phyloP scores from a whole-genome alignment of 257 asterid species.

The Solanum pimpinellifolium region DNA sequence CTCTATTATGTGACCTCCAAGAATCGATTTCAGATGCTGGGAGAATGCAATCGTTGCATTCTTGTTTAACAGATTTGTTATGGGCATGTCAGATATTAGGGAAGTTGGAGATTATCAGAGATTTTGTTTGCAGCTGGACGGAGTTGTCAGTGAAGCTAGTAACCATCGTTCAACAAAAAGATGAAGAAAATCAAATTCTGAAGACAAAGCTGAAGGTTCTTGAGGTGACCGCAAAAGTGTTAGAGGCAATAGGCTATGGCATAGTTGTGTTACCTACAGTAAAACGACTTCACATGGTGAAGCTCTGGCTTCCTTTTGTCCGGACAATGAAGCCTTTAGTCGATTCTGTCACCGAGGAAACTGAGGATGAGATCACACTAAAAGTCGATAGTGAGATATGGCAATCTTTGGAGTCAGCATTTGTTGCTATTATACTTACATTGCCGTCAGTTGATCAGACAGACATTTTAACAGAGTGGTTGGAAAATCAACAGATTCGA shows the following conservation, averaged over 20 bases:
- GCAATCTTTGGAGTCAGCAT: slow-evolving; percentile 70
- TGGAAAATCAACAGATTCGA: slow-evolving; percentile 33
- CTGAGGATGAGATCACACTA: slow-evolving; percentile 25
- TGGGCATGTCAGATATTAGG: slow-evolving; percentile 68
- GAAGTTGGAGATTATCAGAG: slow-evolving; percentile 47
- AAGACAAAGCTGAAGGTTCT: slow-evolving; percentile 39
- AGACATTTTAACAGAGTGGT: slow-evolving; percentile 64
- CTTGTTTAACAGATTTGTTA: slow-evolving; percentile 39
- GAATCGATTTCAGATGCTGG: slow-evolving; percentile 20
- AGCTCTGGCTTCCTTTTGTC: slow-evolving; percentile 61
- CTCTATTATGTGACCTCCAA: slow-evolving; percentile 27
- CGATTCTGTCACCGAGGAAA: slow-evolving; percentile 28
- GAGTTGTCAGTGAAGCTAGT: slow-evolving; percentile 41
- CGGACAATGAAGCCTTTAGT: slow-evolving; percentile 37
- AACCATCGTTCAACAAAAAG: slow-evolving; percentile 23
- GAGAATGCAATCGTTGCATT: slow-evolving; percentile 23
- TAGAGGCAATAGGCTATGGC: slow-evolving; percentile 57
- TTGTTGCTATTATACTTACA: slow-evolving; percentile 58
- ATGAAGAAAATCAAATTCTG: slow-evolving; percentile 4
- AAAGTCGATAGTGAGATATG: slow-evolving; percentile 57
- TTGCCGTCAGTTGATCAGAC: slow-evolving; percentile 75
- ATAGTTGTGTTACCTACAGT: slow-evolving; percentile 35
- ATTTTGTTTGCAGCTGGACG: slow-evolving; percentile 47
- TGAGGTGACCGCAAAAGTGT: slow-evolving; percentile 49
- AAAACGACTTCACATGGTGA: slow-evolving; percentile 42